Percentiles rank a stretch among this genome's conserved stretches.
Conservation (phyloP, 768 basidiomycete genomes). For the Strobilomyces confusus region DNA sequence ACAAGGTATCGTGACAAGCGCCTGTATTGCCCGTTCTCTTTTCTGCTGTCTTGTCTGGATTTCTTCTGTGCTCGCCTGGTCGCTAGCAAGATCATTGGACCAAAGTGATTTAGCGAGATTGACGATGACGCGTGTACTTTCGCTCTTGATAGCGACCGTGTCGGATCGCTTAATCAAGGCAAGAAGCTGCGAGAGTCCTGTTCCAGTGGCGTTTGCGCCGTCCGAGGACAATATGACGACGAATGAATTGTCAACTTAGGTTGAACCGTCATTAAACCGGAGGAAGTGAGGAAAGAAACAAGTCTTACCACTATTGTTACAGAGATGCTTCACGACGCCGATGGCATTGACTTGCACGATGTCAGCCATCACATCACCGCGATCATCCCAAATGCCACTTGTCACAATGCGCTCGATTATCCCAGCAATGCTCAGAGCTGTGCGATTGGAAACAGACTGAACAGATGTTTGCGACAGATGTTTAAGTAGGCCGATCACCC, state of each 20-base stretch:
- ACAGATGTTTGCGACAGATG: constrained; percentile 72
- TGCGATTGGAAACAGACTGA: constrained; percentile 56
- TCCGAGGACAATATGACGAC: constrained; percentile 47
- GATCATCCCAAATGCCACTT: constrained; percentile 67
- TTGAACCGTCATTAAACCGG: constrained; percentile 26
- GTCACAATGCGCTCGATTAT: constrained; percentile 58
- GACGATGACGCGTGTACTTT: constrained; percentile 85
- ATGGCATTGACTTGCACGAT: constrained; percentile 86
- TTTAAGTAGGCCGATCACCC: constrained; percentile 80
- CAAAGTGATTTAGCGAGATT: constrained; percentile 80
- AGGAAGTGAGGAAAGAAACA: not conserved
- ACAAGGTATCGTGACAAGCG: constrained; percentile 49
- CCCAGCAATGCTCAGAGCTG: constrained; percentile 53
- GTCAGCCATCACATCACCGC: constrained; percentile 75
- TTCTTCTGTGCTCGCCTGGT: constrained; percentile 30
- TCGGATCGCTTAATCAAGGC: constrained; percentile 76
- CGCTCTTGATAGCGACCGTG: constrained; percentile 78
- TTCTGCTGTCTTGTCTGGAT: constrained; percentile 43
- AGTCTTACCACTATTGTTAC: constrained; percentile 64
- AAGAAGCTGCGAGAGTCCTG: constrained; percentile 66
- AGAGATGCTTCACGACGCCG: constrained; percentile 86
- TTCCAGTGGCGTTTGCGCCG: constrained; percentile 30
- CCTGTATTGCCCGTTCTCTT: constrained; percentile 50
- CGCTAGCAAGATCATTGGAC: constrained; percentile 43
- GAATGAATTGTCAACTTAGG: constrained; percentile 43